Base-by-base conservation (phyloP, 2,329 filamentous ascomycete genomes). In the Talaromyces sp. region DNA sequence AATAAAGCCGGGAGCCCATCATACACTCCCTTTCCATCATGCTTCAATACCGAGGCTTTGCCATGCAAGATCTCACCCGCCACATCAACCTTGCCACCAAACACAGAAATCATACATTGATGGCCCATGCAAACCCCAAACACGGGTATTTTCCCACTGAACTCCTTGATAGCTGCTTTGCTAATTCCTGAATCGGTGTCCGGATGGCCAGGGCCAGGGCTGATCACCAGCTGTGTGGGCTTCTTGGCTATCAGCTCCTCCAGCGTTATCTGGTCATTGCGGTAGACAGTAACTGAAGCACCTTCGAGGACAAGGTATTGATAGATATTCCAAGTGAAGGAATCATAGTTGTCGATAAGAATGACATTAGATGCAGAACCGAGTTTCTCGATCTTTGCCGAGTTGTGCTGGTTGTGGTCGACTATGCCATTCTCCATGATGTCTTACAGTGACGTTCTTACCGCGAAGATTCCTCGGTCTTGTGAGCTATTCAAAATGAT, bases 241-340 rank as follows among this genome's bases (percentile, higher is more conserved):
- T 92, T 90, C 78, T 90, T 89, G 11, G 87, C 85, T 67, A 95
- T 88, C 68, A 99, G 83, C 71, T 97, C 90, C 11, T 96, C 88
- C 5, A 99, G 79, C 0, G 90, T 89, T 70, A 97, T 89, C 77
- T 97, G 88, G 79, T 99, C 94, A 75, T 99, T 99, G 72, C 95
- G 88, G 79, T 89, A 91, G 22, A 99, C 95, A 3, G 89, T 91
- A 60, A 97, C 95, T 1, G 84, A 90, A 35, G 96, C 95, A 41
- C 95, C 95, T 77, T 98, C 95, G n/a, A 99, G 88, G 6, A 94
- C 90, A 1, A 99, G 87, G 74, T 99, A 99, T 78, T 99, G 96
- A 78, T 98, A 99, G 66, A 99, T 92, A 75, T 99, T 99, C 92
- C 93, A 99, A 66, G 94, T 97, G 78, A 99, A 99, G 3, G 95